Percentiles rank a stretch among this genome's conserved stretches.
These are phyloP conservation scores for Chrysoporthe deuterocubensis DNA, from an alignment of 2,329 filamentous ascomycete species.

Conservation along the genomic window DNA sequence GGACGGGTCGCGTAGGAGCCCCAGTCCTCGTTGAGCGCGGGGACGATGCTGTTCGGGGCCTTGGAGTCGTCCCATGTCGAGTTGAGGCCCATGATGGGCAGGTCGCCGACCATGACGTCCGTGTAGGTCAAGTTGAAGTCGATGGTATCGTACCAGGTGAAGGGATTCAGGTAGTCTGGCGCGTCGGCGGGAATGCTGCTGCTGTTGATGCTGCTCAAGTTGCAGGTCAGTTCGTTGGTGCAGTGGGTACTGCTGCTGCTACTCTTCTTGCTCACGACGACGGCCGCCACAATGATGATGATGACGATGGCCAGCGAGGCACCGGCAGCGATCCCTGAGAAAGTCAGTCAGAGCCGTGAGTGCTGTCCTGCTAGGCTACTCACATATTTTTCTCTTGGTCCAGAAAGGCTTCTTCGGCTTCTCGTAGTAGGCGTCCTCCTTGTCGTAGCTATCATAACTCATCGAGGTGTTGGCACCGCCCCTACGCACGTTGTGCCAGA, in stretches of 20 bases:
- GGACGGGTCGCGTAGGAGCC: slow-evolving; percentile 76
- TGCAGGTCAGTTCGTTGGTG: slow-evolving; percentile 43
- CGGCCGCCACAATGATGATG: slow-evolving; percentile 70
- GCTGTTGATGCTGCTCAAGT: slow-evolving; percentile 57
- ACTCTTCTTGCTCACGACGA: slow-evolving; percentile 68
- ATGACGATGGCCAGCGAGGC: slow-evolving; percentile 60
- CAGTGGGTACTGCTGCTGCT: slow-evolving; percentile 16
- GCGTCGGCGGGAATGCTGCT: slow-evolving; percentile 64
- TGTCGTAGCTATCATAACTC: slow-evolving; percentile 52
- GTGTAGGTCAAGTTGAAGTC: slow-evolving; percentile 98
- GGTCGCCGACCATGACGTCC: slow-evolving; percentile 76
- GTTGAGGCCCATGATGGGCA: slow-evolving; percentile 90
- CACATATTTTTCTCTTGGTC: slow-evolving; percentile 65
- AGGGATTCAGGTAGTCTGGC: slow-evolving; percentile 84
- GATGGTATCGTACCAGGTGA: slow-evolving; percentile 85
- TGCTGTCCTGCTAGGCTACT: slow-evolving; percentile 38
- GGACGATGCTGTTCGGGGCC: slow-evolving; percentile 77
- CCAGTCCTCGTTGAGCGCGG: slow-evolving; percentile 76
- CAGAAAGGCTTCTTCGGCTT: slow-evolving; percentile 44
- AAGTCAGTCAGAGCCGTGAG: slow-evolving; percentile 28
- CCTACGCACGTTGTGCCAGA: slow-evolving; percentile 45
- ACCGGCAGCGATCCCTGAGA: slow-evolving; percentile 60
- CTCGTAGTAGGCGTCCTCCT: slow-evolving; percentile 53
- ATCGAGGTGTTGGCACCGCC: slow-evolving; percentile 41
- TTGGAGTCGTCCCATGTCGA: slow-evolving; percentile 84